Base-by-base conservation (phyloP, 805 yeast genomes). In the Cephaloascus fragrans region DNA sequence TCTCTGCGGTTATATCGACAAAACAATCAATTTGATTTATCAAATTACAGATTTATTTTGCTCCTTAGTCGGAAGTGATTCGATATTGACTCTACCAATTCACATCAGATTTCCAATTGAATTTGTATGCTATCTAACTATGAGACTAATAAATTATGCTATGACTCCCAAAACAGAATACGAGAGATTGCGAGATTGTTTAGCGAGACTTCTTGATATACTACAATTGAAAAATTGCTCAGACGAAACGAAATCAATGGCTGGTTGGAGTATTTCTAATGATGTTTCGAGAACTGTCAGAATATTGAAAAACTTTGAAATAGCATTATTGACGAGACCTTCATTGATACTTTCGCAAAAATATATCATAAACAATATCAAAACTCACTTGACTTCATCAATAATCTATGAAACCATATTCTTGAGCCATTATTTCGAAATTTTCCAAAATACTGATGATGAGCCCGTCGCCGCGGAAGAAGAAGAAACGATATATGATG, bases 81-180 rank as follows among this genome's bases (percentile, higher is more conserved):
- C 33, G 15, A 28, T 37, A 37, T 41, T n/a, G 53, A 55, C 41
- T 64, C 44, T 64, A n/a, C 71, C 72, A 2, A 52, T 66, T 29
- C 68, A 66, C 47, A 62, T 55, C 43, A 61, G 58, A 36, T 64
- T 64, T 41, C 57, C 64, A 15, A 44, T 65, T 18, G 68, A 64
- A 37, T 52, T 61, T 41, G 54, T 55, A 3, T 41, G 56, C 1
- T 51, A 62, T 35, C 42, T 59, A 4, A 43, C 64, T 49, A 40
- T 62, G 37, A 53, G 62, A 37, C 48, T 62, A 23, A 12, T 23
- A 12, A 23, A 23, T 23, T 23, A 23, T 23, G 10, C 28, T 8
- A 23, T n/a, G 28, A 8, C 10, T 12, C 28, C 28, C 12, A 23
- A 8, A 23, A 12, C 6, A 12, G 28, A 23, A 23, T 23, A 23